Conservation (phyloP, 192 early-diverging fungal genomes). For the Linnemannia schmuckeri region DNA sequence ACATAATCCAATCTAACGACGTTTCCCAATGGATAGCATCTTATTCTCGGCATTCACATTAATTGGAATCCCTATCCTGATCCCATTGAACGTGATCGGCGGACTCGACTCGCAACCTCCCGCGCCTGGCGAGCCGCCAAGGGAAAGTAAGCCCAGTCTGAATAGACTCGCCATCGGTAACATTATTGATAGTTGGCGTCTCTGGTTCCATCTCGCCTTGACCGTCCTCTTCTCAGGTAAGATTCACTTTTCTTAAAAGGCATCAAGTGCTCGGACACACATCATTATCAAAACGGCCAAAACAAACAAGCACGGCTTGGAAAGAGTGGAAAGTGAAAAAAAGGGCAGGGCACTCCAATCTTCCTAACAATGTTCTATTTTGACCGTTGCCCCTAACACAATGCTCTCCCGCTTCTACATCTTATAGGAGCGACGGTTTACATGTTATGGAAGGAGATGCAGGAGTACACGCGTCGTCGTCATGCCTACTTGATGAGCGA, state of each 20-base stretch:
- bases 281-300: not conserved
- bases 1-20: not conserved
- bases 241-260: not conserved
- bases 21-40: constrained; percentile 30
- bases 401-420: not conserved
- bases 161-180: constrained; percentile 80
- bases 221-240: constrained; percentile 68
- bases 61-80: constrained; percentile 68
- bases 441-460: constrained; percentile 66
- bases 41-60: constrained; percentile 75
- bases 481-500: constrained; percentile 72
- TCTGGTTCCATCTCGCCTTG: constrained; percentile 82
- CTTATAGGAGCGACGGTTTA: constrained; percentile 48
- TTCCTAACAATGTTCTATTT: not conserved
- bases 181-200: constrained; percentile 61
- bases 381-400: not conserved
- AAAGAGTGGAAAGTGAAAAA: not conserved
- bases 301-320: not conserved
- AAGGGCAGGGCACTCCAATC: not conserved
- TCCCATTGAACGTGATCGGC: constrained; percentile 81
- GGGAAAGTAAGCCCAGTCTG: constrained; percentile 47
- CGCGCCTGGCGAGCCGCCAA: not conserved
- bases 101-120: constrained; percentile 34
- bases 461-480: constrained; percentile 74
- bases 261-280: not conserved